Conservation (phyloP, 2,329 filamentous ascomycete species). For the Fusarium circinatum region DNA sequence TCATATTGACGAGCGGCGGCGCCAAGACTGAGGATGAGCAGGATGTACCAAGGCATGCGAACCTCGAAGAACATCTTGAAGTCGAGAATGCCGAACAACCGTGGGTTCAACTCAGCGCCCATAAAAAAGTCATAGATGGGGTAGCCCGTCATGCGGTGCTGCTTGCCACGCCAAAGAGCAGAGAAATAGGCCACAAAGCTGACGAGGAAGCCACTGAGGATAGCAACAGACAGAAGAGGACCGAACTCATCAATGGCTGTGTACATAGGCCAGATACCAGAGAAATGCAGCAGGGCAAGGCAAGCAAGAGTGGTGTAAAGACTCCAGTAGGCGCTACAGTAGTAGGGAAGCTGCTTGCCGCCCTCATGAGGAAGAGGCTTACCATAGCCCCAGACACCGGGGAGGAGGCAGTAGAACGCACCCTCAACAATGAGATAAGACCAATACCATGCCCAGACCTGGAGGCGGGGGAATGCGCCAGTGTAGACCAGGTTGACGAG, state of each 20-base stretch:
- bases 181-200: slow-evolving; percentile 88
- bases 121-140: slow-evolving; percentile 93
- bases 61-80: slow-evolving; percentile 99
- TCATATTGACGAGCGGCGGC: slow-evolving; percentile 87
- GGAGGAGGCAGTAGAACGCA: slow-evolving; percentile 83
- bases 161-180: slow-evolving; percentile 79
- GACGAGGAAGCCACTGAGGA: slow-evolving; percentile 87
- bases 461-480: slow-evolving; percentile 82
- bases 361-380: slow-evolving; percentile 86
- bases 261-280: slow-evolving; percentile 87
- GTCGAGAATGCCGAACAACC: slow-evolving; percentile 86
- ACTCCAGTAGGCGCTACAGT: slow-evolving; percentile 88
- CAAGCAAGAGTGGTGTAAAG: slow-evolving; percentile 87
- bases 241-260: slow-evolving; percentile 96
- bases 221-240: slow-evolving; percentile 90
- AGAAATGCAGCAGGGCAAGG: slow-evolving; percentile 78
- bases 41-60: slow-evolving; percentile 90
- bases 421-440: slow-evolving; percentile 87
- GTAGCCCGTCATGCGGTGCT: slow-evolving; percentile 92
- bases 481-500: slow-evolving; percentile 79
- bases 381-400: slow-evolving; percentile 87
- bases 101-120: slow-evolving; percentile 88
- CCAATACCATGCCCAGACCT: slow-evolving; percentile 96
- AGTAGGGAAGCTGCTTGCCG: slow-evolving; percentile 90
- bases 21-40: slow-evolving; percentile 80